phyloP scores from a whole-genome alignment of 2,329 filamentous ascomycete genomes.

The Fonsecaea pugnacius region DNA sequence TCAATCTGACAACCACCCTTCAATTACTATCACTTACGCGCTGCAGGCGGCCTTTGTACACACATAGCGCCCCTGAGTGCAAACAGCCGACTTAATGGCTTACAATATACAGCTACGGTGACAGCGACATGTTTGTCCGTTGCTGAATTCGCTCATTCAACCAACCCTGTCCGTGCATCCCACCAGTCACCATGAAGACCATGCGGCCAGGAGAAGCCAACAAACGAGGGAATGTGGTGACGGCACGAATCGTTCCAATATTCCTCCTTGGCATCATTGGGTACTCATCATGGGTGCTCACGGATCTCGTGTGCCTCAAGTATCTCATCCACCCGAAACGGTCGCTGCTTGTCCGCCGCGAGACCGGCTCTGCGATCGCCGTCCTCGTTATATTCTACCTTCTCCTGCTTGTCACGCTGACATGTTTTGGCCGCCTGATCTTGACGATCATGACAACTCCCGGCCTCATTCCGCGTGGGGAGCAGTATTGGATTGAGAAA shows the following conservation, averaged over 20 bases:
- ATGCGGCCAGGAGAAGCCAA: constrained; percentile 30
- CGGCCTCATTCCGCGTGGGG: constrained; percentile 72
- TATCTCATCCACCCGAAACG: constrained; percentile 66
- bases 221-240: constrained; percentile 55
- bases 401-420: constrained; percentile 68
- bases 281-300: constrained; percentile 73
- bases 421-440: constrained; percentile 73
- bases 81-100: not conserved
- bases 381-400: constrained; percentile 75
- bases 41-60: not conserved
- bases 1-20: not conserved
- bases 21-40: not conserved
- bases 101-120: not conserved
- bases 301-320: constrained; percentile 69
- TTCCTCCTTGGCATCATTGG: constrained; percentile 68
- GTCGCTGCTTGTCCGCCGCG: constrained; percentile 44
- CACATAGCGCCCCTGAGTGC: not conserved
- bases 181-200: constrained; percentile 18
- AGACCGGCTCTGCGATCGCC: constrained; percentile 65
- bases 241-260: constrained; percentile 70
- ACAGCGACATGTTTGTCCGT: constrained; percentile 2
- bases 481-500: constrained; percentile 43
- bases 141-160: not conserved
- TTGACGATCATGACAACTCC: constrained; percentile 70
- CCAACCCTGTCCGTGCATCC: not conserved